A percentile compares a stretch with the other conserved stretches of the same genome.
phyloP scores from a whole-genome alignment of 306 rosid genomes.

The Medicago arabica region DNA sequence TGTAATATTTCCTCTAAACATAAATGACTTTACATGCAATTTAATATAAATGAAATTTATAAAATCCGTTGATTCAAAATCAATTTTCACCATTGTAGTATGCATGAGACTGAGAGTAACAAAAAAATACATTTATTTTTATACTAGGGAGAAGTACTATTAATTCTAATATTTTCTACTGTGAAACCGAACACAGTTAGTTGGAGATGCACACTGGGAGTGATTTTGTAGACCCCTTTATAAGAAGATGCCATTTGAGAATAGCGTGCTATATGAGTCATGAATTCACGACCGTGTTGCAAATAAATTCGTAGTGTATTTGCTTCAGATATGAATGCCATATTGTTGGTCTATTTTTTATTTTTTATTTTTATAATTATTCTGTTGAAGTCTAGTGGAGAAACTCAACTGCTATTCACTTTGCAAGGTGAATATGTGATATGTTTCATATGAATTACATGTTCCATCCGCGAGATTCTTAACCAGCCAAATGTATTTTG shows the following conservation, averaged over 20 bases:
- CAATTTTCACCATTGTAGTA: background rate
- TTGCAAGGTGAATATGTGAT: slow-evolving; percentile 12
- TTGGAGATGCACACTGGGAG: background rate
- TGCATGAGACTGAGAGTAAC: background rate
- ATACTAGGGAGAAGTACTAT: background rate
- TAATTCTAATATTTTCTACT: background rate
- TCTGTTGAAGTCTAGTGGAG: no score
- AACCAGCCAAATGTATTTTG: slow-evolving; percentile 21
- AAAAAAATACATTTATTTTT: background rate
- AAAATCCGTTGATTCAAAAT: background rate
- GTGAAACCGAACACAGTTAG: background rate
- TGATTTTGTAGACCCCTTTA: background rate
- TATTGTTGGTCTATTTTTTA: no score
- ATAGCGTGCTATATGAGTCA: background rate
- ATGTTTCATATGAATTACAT: slow-evolving; percentile 1
- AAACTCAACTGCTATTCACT: background rate
- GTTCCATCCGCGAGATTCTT: slow-evolving; percentile 21
- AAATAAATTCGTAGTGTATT: background rate
- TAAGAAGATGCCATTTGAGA: no score
- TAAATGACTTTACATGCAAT: background rate
- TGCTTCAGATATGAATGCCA: background rate
- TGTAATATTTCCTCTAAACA: background rate
- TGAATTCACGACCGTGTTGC: background rate
- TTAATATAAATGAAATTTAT: background rate
- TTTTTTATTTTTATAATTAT: no score